Evolutionary conservation across 1,284 basidiomycete genomes (phyloP).

Genomic region (Fomes fomentarius): DNA sequence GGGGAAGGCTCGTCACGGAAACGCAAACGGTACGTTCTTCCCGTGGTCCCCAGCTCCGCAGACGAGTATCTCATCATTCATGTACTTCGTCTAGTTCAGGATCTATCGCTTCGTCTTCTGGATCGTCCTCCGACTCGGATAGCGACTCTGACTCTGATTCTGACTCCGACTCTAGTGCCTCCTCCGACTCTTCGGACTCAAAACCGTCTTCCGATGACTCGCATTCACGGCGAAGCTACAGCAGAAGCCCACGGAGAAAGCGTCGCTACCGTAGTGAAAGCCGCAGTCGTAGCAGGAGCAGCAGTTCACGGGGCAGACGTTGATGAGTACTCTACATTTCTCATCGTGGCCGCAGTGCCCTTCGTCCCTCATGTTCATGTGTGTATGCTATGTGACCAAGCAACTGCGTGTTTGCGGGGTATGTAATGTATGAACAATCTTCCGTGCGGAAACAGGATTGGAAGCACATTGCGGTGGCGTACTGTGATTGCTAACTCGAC

Average conservation of each 20-base stretch:
- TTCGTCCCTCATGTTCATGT: background rate
- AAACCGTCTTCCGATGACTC: constrained; percentile 44
- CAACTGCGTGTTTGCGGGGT: constrained; percentile 8
- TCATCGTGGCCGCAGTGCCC: background rate
- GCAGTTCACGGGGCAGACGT: constrained; percentile 18
- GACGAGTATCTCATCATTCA: constrained; percentile 4
- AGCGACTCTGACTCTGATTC: constrained; percentile 48
- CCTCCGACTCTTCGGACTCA: constrained; percentile 43
- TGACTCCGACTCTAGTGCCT: constrained; percentile 3
- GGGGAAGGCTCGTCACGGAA: constrained; percentile 50
- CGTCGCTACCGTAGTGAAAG: constrained; percentile 27
- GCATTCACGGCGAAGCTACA: constrained; percentile 43
- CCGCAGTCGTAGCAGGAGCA: constrained; percentile 22
- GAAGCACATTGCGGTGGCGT: background rate
- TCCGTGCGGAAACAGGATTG: constrained; percentile 6
- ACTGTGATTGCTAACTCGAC: too few relatives aligned
- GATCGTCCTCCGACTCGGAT: constrained; percentile 34
- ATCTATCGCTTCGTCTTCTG: constrained; percentile 25
- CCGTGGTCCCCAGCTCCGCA: background rate
- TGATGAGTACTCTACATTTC: background rate
- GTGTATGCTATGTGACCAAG: background rate
- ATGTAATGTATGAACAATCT: constrained; percentile 20
- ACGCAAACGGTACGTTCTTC: constrained; percentile 48
- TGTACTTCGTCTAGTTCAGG: constrained; percentile 27
- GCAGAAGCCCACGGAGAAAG: constrained; percentile 41